These are phyloP conservation scores for Panicum miliaceum DNA, from an alignment of 176 grass and related monocot species.

Conservation along the genomic window DNA sequence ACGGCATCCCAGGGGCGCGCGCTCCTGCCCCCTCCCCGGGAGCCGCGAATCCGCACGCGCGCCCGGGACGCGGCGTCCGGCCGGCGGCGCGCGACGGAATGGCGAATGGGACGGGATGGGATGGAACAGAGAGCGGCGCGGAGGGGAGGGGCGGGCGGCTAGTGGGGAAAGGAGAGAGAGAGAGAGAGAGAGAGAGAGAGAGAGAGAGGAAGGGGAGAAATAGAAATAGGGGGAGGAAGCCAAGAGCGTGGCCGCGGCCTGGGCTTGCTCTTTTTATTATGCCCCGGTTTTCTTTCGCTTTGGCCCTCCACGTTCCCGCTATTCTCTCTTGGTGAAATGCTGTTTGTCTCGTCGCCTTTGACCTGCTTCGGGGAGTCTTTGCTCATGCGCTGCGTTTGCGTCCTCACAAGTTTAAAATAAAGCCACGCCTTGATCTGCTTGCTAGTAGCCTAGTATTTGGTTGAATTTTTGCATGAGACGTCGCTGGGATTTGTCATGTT, in stretches of 20 bases:
- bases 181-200: not conserved
- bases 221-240: conserved; percentile 22
- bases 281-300: not conserved
- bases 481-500: not conserved
- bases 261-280: conserved; percentile 6
- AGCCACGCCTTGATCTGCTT: not conserved
- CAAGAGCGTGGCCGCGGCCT: not conserved
- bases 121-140: conserved; percentile 52
- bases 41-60: not conserved
- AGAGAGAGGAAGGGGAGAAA: not conserved
- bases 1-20: conserved; percentile 27
- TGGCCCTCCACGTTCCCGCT: not conserved
- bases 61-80: conserved; percentile 1
- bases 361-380: not conserved
- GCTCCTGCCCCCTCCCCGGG: not conserved
- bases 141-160: not conserved
- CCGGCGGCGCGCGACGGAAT: conserved; percentile 45
- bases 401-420: conserved; percentile 25
- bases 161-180: conserved; percentile 34
- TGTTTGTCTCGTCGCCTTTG: not conserved
- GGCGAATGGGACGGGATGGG: conserved; percentile 37
- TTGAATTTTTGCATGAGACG: not conserved
- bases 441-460: not conserved
- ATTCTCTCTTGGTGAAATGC: conserved; percentile 1
- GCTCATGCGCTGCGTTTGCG: not conserved